Conservation (phyloP, 176 grass and related monocot genomes). For the Aegilops tauschii region DNA sequence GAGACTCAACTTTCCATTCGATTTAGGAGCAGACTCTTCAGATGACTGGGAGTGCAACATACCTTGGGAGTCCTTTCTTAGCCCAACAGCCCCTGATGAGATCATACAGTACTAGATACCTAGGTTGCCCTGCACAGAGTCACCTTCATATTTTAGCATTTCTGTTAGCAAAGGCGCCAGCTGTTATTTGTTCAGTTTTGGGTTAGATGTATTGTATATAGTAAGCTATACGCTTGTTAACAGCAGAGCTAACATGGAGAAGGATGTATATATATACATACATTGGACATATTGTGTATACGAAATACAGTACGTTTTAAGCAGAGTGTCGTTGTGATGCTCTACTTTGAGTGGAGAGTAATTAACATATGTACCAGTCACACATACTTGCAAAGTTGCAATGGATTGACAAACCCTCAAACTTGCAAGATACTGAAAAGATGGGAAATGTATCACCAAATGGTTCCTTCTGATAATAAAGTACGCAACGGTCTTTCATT, state of each 20-base stretch:
- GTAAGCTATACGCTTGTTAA: slow-evolving; percentile 44
- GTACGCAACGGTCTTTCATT: too few relatives aligned
- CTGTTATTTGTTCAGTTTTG: slow-evolving; percentile 38
- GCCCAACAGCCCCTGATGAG: slow-evolving; percentile 19
- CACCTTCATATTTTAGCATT: slow-evolving; percentile 70
- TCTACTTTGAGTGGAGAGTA: not conserved
- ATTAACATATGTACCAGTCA: not conserved
- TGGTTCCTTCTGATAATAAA: too few relatives aligned
- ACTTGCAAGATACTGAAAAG: not conserved
- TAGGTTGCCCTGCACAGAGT: not conserved
- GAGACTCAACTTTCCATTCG: slow-evolving; percentile 50
- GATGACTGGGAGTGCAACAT: slow-evolving; percentile 82
- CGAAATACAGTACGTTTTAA: not conserved
- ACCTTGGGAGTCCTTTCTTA: slow-evolving; percentile 66
- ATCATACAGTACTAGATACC: not conserved
- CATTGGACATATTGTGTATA: slow-evolving; percentile 14
- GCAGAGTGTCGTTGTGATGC: not conserved
- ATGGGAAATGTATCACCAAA: not conserved
- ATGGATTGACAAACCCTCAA: not conserved
- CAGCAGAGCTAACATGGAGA: slow-evolving; percentile 68
- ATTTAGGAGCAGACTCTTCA: slow-evolving; percentile 48
- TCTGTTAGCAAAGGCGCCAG: slow-evolving; percentile 48
- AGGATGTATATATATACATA: slow-evolving; percentile 13
- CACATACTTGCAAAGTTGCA: not conserved
- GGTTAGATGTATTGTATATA: slow-evolving; percentile 30